Conservation (phyloP, 179 eudicot genomes). For the Nepenthes alata region DNA sequence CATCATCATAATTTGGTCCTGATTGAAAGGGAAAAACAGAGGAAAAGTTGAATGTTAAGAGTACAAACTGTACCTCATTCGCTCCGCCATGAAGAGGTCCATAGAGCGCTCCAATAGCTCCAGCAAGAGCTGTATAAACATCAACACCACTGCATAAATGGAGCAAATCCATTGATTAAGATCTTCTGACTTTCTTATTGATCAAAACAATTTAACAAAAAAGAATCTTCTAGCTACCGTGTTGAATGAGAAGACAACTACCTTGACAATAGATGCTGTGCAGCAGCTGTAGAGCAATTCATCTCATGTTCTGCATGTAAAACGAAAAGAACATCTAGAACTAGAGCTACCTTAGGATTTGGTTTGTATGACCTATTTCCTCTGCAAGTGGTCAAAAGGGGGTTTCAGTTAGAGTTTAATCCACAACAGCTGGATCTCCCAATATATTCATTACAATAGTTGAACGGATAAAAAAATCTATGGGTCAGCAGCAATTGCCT, state of each 20-base stretch:
- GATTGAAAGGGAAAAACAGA: not conserved
- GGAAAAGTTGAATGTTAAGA: not conserved
- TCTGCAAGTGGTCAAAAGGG: slow-evolving; percentile 24
- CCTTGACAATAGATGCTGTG: slow-evolving; percentile 97
- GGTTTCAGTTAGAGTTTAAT: not conserved
- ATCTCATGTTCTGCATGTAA: slow-evolving; percentile 98
- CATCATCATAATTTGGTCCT: too few species aligned
- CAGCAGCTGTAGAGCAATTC: slow-evolving; percentile 99
- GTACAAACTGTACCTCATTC: slow-evolving; percentile 54
- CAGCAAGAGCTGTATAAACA: slow-evolving; percentile 96
- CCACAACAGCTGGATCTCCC: not conserved
- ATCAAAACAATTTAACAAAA: not conserved
- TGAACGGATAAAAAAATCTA: too few species aligned
- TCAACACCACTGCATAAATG: slow-evolving; percentile 77
- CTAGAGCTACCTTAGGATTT: slow-evolving; percentile 79
- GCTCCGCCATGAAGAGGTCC: slow-evolving; percentile 99
- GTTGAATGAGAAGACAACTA: slow-evolving; percentile 8
- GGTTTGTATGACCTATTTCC: slow-evolving; percentile 75
- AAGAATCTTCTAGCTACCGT: not conserved
- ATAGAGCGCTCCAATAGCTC: slow-evolving; percentile 96
- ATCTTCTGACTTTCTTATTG: not conserved
- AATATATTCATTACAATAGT: not conserved
- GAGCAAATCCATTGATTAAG: slow-evolving; percentile 1
- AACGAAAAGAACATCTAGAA: slow-evolving; percentile 75
- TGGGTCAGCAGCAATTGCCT: not conserved